phyloP scores from a whole-genome alignment of 2,329 filamentous ascomycete genomes.

The Alternaria alternata region DNA sequence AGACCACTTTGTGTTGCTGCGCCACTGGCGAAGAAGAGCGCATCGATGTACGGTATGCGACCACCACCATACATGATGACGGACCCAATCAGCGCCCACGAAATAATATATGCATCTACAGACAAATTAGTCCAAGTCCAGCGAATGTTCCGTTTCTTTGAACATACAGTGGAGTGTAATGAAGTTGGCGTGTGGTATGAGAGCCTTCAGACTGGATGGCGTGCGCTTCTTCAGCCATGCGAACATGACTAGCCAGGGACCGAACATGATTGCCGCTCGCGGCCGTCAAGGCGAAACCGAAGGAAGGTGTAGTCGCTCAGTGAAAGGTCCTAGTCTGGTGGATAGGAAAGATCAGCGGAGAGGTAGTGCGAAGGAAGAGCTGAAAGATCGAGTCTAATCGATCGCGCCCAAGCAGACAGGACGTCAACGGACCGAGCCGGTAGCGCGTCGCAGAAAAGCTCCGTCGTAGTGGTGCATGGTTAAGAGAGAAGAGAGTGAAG shows the following conservation, averaged over 20 bases:
- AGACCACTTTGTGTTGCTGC: slow-evolving; percentile 90
- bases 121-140: slow-evolving; percentile 14
- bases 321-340: not conserved
- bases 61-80: slow-evolving; percentile 75
- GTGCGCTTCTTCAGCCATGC: slow-evolving; percentile 39
- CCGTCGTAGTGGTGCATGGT: slow-evolving; percentile 17
- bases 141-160: too few species aligned
- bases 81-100: slow-evolving; percentile 75
- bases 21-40: slow-evolving; percentile 86
- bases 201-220: slow-evolving; percentile 29
- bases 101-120: slow-evolving; percentile 80
- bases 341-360: not conserved
- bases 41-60: slow-evolving; percentile 79
- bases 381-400: slow-evolving; percentile 12
- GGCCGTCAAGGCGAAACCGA: slow-evolving; percentile 1
- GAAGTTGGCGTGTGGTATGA: slow-evolving; percentile 76
- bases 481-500: slow-evolving; percentile 4
- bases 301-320: not conserved
- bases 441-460: slow-evolving; percentile 22
- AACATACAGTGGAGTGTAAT: slow-evolving; percentile 76
- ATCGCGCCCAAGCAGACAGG: slow-evolving; percentile 11
- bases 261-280: slow-evolving; percentile 36
- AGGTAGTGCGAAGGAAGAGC: slow-evolving; percentile 10
- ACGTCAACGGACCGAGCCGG: slow-evolving; percentile 35
- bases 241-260: slow-evolving; percentile 40